Evolutionary conservation across 305 asterid species (phyloP), one percentile per base, ranked within the genome.

Genomic region (Salvia sclarea): DNA sequence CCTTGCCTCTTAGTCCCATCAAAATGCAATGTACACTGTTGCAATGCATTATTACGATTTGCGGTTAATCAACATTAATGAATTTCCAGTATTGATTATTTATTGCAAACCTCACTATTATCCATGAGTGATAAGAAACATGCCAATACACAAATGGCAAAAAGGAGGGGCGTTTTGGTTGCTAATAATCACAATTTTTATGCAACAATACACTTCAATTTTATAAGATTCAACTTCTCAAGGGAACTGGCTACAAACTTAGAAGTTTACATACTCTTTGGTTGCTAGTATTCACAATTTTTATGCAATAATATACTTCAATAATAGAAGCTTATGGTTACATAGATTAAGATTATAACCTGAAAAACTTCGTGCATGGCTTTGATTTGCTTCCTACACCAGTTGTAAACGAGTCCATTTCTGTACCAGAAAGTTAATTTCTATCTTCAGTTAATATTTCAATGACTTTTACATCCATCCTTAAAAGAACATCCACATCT

Each of bases 311-410:
- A n/a, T 16, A 48, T 28, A 13, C 25, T 43, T 68, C 43, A 28
- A 67, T 30, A 70, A 37, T 13, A 58, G 61, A 54, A 69, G 45
- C 66, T 70, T 50, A 53, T 75, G 76, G 66, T 83, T 78, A 69
- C 25, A 81, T 78, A 75, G 83, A 81, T 88, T 80, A 79, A 87
- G 95, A 84, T 82, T 87, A 85, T 64, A 83, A 90, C 97, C 95
- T 90, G 95, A 74, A 90, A 88, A 88, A 90, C 95, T 89, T 90
- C 84, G 84, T 84, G 94, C 95, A 90, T 80, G 95, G 95, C 97
- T 88, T 88, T 88, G 94, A 84, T 88, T 90, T 90, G 95, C 91
- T 86, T 88, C 97, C 90, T 83, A 88, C 93, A 86, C 90, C 95
- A 62, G 88, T 73, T 76, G 88, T 80, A 78, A 76, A 78, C 65